These are phyloP conservation scores for Cercospora citrullina DNA, from an alignment of 2,329 filamentous ascomycete species.

Conservation along the genomic window DNA sequence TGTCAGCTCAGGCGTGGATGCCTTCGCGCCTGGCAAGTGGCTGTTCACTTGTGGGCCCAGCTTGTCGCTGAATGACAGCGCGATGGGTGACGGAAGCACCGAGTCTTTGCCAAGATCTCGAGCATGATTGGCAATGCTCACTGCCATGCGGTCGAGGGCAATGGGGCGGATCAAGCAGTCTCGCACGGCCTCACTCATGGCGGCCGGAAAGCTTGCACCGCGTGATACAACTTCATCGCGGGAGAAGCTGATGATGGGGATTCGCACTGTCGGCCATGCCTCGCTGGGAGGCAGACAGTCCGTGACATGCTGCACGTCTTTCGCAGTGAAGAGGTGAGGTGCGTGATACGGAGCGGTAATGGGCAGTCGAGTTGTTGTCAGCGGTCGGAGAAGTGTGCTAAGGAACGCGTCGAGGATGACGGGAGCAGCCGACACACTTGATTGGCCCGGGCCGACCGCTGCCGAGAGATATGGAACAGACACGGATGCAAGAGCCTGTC, in stretches of 20 bases:
- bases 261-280: neutral
- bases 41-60: constrained; percentile 8
- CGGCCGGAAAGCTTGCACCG: neutral
- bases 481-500: neutral
- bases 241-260: constrained; percentile 20
- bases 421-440: neutral
- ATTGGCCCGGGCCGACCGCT: neutral
- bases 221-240: neutral
- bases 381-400: neutral
- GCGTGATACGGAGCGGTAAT: constrained; percentile 26
- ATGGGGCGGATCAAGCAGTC: constrained; percentile 18
- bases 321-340: constrained; percentile 24
- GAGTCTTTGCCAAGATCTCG: constrained; percentile 5
- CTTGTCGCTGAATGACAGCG: constrained; percentile 8
- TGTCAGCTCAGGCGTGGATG: neutral
- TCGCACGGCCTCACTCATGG: constrained; percentile 15
- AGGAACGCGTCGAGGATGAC: constrained; percentile 9
- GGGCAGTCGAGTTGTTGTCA: constrained; percentile 12
- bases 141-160: constrained; percentile 10
- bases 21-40: neutral
- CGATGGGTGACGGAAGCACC: constrained; percentile 12
- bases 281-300: neutral
- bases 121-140: constrained; percentile 10
- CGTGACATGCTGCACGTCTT: constrained; percentile 17
- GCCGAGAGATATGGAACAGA: neutral